Percentiles rank a stretch among this genome's conserved stretches.
These are phyloP conservation scores for Clavariopsis aquatica DNA, from an alignment of 495 filamentous ascomycete genomes.

Conservation along the genomic window DNA sequence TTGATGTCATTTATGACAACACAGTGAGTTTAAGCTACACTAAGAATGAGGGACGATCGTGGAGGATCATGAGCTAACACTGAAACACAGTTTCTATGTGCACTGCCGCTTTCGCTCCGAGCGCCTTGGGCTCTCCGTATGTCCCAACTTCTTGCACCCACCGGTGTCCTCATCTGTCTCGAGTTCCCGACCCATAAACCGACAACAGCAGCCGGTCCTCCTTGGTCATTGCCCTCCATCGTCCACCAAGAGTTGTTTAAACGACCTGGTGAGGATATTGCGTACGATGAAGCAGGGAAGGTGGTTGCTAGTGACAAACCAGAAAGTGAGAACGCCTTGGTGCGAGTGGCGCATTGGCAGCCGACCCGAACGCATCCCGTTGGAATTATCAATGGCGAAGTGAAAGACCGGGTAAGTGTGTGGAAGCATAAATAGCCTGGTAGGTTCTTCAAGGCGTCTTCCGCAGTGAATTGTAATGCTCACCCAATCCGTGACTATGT, in stretches of 20 bases:
- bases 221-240: slow-evolving; percentile 62
- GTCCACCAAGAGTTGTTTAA: slow-evolving; percentile 68
- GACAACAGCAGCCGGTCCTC: slow-evolving; percentile 64
- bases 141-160: slow-evolving; percentile 61
- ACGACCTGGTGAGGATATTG: slow-evolving; percentile 64
- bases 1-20: slow-evolving; percentile 85
- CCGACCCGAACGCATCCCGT: slow-evolving; percentile 66
- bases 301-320: slow-evolving; percentile 51
- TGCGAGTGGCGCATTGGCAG: slow-evolving; percentile 63
- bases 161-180: slow-evolving; percentile 69
- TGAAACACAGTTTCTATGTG: slow-evolving; percentile 69
- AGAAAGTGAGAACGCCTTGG: slow-evolving; percentile 52
- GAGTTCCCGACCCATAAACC: slow-evolving; percentile 78
- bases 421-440: slow-evolving; percentile 46
- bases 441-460: slow-evolving; percentile 45
- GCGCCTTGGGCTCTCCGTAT: slow-evolving; percentile 70
- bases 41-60: background rate
- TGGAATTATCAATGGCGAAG: slow-evolving; percentile 58
- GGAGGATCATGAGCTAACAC: background rate
- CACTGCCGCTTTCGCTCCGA: slow-evolving; percentile 64
- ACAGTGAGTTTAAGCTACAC: slow-evolving; percentile 56
- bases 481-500: slow-evolving; percentile 87
- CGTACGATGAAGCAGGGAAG: slow-evolving; percentile 60
- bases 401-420: slow-evolving; percentile 60
- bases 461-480: slow-evolving; percentile 92